Percentiles rank a stretch among this genome's conserved stretches.
These are phyloP conservation scores for Elongisporangium prolatum DNA, from an alignment of 352 stramenopile species.

Conservation along the genomic window DNA sequence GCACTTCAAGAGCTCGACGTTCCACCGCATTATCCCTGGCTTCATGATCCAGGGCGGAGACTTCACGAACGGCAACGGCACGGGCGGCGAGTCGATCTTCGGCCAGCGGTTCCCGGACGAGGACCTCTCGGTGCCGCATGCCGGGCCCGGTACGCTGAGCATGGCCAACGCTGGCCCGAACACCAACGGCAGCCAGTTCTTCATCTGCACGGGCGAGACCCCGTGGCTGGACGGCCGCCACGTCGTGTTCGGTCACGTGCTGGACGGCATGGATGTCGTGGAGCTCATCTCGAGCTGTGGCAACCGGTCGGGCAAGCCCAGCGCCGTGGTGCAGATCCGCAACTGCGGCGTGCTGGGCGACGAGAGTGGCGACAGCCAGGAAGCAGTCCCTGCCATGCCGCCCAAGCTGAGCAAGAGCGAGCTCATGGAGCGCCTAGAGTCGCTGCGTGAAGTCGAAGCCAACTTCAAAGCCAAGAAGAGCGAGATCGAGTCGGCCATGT, in stretches of 20 bases:
- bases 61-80: constrained; percentile 93
- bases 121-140: constrained; percentile 70
- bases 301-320: constrained; percentile 85
- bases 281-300: constrained; percentile 83
- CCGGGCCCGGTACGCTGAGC: constrained; percentile 66
- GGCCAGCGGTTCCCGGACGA: constrained; percentile 92
- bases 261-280: constrained; percentile 91
- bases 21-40: constrained; percentile 97
- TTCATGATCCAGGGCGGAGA: constrained; percentile 95
- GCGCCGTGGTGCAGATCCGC: constrained; percentile 86
- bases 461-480: constrained; percentile 54
- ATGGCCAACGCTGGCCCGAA: constrained; percentile 89
- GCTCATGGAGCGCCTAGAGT: constrained; percentile 58
- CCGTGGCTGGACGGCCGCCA: constrained; percentile 97
- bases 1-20: constrained; percentile 92
- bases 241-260: constrained; percentile 92
- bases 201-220: constrained; percentile 94
- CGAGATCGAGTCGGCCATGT: constrained; percentile 58
- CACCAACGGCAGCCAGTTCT: constrained; percentile 95
- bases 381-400: constrained; percentile 2
- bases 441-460: constrained; percentile 53
- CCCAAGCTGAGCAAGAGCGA: constrained; percentile 46
- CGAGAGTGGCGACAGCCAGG: constrained; percentile 3
- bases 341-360: constrained; percentile 66
- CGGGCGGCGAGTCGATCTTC: constrained; percentile 95